phyloP scores from a whole-genome alignment of 2,329 filamentous ascomycete species.

The Ceratocystis alfenasii region DNA sequence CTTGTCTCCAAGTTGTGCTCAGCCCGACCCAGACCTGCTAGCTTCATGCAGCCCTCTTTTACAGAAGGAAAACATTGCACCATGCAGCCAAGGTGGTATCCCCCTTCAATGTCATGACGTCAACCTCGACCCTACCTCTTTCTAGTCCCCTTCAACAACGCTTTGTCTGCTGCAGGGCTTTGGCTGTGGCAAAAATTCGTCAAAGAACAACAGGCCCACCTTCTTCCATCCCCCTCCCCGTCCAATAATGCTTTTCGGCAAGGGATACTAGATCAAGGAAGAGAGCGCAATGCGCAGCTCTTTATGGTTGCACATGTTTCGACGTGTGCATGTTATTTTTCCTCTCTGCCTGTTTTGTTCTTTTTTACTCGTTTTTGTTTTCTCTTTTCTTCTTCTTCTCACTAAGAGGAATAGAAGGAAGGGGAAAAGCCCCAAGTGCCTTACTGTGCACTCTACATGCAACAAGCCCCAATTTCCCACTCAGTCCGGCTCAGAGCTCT shows the following conservation, averaged over 20 bases:
- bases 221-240: not conserved
- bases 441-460: no score
- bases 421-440: not conserved
- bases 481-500: no score
- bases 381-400: not conserved
- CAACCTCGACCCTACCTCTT: not conserved
- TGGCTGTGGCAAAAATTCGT: not conserved
- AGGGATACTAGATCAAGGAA: constrained; percentile 3
- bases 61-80: not conserved
- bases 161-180: constrained; percentile 8
- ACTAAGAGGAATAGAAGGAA: not conserved
- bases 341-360: not conserved
- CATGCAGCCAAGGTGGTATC: not conserved
- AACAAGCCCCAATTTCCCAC: no score
- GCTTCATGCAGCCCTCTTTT: not conserved
- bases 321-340: not conserved
- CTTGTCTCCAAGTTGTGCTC: not conserved
- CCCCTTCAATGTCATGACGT: not conserved
- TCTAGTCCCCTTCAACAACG: not conserved
- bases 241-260: not conserved
- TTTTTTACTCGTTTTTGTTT: not conserved
- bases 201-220: not conserved
- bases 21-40: not conserved
- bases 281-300: not conserved
- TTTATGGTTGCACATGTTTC: constrained; percentile 2